Base-by-base conservation (phyloP, 2,329 filamentous ascomycete genomes). In the Penicillium griseofulvum region DNA sequence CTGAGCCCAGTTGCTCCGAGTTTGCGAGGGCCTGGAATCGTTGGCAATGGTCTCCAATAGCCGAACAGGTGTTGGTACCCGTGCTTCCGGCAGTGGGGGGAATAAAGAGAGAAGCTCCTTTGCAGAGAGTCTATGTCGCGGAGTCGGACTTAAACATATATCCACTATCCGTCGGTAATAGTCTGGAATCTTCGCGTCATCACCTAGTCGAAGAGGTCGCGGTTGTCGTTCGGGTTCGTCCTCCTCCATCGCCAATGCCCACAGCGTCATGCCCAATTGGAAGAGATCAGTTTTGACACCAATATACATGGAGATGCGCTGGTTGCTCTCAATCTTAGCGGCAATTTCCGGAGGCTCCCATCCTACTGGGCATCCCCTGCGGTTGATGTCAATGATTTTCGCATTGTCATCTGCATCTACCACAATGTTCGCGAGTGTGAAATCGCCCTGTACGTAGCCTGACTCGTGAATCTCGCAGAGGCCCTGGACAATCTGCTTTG, bases 321-420 rank as follows among this genome's bases (percentile, higher is more conserved):
- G 92, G 55, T 89, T 90, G 72, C 87, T 92, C 61, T 93, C 87
- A 57, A 97, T 91, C 52, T 97, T 84, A 6, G 84, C 83, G 16
- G 87, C 88, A 53, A 95, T 88, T 74, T 99, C 94, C 5, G 94
- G 94, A 3, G 94, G 92, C 64, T 99, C 94, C 94, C 94, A 99
- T 24, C 93, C 93, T 5, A 97, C 90, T 0, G 94, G 94, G 67
- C 94, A 99, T n/a, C 94, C 94, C 65, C 94, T 83, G 52, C 94
- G 84, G 76, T 99, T 99, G 77, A 99, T 97, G 73, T 99, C 94
- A 68, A 99, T 99, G 63, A 99, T 97, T 67, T 95, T 93, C 9
- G 93, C 94, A 68, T 97, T 83, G 68, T 91, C 87, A 41, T 88
- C 76, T 12, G 82, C 81, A 71, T 97, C 91, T 66, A 99, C 88